Evolutionary conservation across 73 alveolate genomes (phyloP).

Genomic region (Paraurostyla sp.): DNA sequence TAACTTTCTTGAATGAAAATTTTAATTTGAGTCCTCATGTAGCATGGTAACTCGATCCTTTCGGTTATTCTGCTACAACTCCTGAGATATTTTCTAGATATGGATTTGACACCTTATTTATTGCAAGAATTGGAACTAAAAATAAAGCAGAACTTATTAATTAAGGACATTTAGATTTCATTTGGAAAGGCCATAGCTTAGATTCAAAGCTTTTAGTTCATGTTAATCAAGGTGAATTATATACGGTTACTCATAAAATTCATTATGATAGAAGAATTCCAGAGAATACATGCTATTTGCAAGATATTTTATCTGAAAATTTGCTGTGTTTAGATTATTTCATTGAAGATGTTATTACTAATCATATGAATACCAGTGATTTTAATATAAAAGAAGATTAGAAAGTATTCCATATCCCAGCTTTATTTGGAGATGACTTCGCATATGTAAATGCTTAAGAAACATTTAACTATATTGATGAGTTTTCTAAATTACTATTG

Average conservation of each 20-base stretch:
- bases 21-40: constrained; percentile 84
- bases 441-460: constrained; percentile 32
- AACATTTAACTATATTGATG: constrained; percentile 7
- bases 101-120: constrained; percentile 73
- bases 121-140: constrained; percentile 60
- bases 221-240: constrained; percentile 20
- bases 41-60: constrained; percentile 93
- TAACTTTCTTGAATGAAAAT: constrained; percentile 80
- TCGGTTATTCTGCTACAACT: constrained; percentile 86
- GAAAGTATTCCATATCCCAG: constrained; percentile 29
- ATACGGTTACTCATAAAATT: constrained; percentile 15
- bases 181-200: constrained; percentile 55
- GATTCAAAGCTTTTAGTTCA: background rate
- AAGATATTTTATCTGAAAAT: background rate
- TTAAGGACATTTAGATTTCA: constrained; percentile 41
- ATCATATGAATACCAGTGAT: constrained; percentile 42
- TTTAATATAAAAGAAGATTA: background rate
- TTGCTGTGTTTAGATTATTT: constrained; percentile 3
- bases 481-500: background rate
- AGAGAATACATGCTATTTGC: background rate
- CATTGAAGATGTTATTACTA: background rate
- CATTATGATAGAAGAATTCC: constrained; percentile 7
- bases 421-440: constrained; percentile 70
- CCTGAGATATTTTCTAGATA: constrained; percentile 57
- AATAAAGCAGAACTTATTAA: background rate